Conservation (phyloP, 306 rosid species). For the Castanea sativa region DNA sequence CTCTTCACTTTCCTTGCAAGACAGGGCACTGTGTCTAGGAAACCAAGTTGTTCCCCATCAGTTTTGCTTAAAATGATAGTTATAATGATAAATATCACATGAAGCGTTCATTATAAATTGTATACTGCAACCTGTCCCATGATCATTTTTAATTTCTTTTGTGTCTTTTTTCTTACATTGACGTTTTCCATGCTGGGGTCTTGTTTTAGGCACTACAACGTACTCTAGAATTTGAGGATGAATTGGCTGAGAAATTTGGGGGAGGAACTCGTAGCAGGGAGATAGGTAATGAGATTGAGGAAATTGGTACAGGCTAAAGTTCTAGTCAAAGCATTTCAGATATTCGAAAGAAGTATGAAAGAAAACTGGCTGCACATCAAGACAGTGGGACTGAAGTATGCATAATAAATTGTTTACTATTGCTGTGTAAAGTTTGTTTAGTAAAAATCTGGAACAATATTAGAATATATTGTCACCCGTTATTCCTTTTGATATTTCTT, state of each 20-base stretch:
- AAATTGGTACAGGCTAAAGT: conserved; percentile 64
- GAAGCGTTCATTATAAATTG: neutral
- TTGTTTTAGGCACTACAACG: conserved; percentile 84
- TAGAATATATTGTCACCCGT: conserved; percentile 14
- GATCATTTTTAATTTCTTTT: conserved; percentile 5
- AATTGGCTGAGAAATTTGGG: conserved; percentile 96
- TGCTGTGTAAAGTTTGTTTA: neutral
- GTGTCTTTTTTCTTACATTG: conserved; percentile 25
- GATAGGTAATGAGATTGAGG: conserved; percentile 78
- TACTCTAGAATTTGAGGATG: conserved; percentile 98
- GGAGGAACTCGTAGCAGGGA: conserved; percentile 86
- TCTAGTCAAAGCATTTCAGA: conserved; percentile 69
- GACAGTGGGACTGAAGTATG: conserved; percentile 66
- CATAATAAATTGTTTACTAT: conserved; percentile 21
- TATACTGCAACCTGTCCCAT: neutral
- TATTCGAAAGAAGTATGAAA: conserved; percentile 93
- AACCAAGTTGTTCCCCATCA: neutral
- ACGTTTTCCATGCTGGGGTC: conserved; percentile 2
- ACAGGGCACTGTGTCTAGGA: neutral
- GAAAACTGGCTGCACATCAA: conserved; percentile 83
- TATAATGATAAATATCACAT: neutral
- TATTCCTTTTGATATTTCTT: conserved; percentile 33
- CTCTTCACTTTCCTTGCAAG: neutral
- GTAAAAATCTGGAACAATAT: neutral
- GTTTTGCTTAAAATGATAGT: neutral